Evolutionary conservation across 2,329 filamentous ascomycete genomes (phyloP), one percentile per base, ranked within the genome.

Genomic region (Epichloe typhina): DNA sequence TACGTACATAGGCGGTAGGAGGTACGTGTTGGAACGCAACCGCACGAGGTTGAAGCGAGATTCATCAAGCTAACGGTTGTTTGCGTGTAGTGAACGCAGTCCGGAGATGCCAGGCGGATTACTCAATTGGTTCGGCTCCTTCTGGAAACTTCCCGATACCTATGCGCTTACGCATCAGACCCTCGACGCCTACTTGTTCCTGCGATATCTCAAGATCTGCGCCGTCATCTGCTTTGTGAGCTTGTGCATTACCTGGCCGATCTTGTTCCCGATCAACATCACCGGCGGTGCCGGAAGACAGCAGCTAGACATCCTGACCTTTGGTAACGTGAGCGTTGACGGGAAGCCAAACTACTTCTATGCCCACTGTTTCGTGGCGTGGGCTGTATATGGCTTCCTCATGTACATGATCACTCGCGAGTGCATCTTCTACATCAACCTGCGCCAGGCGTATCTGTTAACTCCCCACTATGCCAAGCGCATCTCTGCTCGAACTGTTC

Each of bases 371-470:
- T 74, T 85, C 43, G 73, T 93, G 35, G 86, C 84, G 0, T 95
- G 86, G 78, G 68, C 88, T 49, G 95, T 90, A 63, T 88, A 95
- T 59, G 72, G 80, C 51, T 96, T 97, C 64, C 76, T 98, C 53
- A 83, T 96, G 66, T 91, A 88, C 67, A 87, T 88, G 61, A 81
- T 98, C 50, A 88, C 88, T 33, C 82, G 93, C 54, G 93, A 98
- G 67, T 83, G 83, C 62, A 84, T 98, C 59, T 97, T 84, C 76
- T 95, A 89, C 67, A 87, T 96, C 71, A 95, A 95, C 60, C 70
- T 97, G 49, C 86, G 91, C 56, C 93, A 97, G 69, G 91, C 91
- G 1, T 97, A 94, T 70, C 80, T 90, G n/a, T 75, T 95, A 51
- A 87, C 88, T 2, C 88, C 87, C 1, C 74, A 86, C 47, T 91